A percentile compares a stretch with the other conserved stretches of the same genome.
Conservation (phyloP, 371 early-diverging fungal genomes). For the Syncephalastrum monosporum region DNA sequence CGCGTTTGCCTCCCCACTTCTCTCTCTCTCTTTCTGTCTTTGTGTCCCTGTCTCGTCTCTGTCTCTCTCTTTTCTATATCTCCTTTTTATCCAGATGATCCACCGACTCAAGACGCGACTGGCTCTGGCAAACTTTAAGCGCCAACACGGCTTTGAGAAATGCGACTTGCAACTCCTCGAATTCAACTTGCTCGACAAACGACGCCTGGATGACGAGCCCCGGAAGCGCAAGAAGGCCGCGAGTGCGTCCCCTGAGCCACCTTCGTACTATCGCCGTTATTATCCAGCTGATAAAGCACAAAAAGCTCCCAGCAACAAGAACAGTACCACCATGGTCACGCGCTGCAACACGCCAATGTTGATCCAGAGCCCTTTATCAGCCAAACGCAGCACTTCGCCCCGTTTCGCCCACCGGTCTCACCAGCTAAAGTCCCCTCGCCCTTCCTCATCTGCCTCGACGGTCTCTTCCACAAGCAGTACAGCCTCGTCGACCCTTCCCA, state of each 20-base stretch:
- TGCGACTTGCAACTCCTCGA: slow-evolving; percentile 32
- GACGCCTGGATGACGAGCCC: slow-evolving; percentile 3
- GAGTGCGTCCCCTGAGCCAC: not conserved
- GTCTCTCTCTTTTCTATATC: not conserved
- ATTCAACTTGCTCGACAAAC: slow-evolving; percentile 15
- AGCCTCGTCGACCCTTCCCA: not conserved
- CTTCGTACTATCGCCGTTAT: slow-evolving; percentile 26
- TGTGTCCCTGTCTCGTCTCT: too few relatives aligned
- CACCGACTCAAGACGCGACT: slow-evolving; percentile 30
- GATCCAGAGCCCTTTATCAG: slow-evolving; percentile 26
- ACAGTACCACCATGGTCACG: not conserved
- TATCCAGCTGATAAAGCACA: slow-evolving; percentile 20
- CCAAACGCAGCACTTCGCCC: slow-evolving; percentile 40
- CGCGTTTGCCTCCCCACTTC: not conserved
- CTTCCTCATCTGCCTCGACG: slow-evolving; percentile 5
- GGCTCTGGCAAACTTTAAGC: slow-evolving; percentile 34
- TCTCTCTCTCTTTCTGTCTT: too few relatives aligned
- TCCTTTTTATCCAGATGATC: slow-evolving; percentile 17
- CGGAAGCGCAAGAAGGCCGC: slow-evolving; percentile 3
- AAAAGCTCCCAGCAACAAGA: slow-evolving; percentile 3
- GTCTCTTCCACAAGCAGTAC: not conserved
- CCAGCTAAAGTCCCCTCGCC: not conserved
- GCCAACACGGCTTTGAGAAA: slow-evolving; percentile 34
- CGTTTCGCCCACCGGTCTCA: slow-evolving; percentile 1
- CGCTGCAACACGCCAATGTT: slow-evolving; percentile 7